These are phyloP conservation scores for Diplodia seriata DNA, from an alignment of 2,329 filamentous ascomycete genomes.

Conservation along the genomic window DNA sequence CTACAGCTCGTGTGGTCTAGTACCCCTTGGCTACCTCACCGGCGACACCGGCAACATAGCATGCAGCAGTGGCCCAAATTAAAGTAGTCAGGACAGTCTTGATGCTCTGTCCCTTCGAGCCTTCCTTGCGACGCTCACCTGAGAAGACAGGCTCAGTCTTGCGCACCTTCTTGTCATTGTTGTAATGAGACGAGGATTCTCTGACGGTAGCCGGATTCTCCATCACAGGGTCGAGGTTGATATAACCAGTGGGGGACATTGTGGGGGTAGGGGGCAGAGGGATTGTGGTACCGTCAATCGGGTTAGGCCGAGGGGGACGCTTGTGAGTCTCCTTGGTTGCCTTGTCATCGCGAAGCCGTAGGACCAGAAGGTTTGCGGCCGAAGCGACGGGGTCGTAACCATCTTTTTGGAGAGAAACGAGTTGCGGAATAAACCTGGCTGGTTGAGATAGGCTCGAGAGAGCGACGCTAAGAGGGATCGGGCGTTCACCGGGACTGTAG, in stretches of 20 bases:
- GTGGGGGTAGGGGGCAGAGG: slow-evolving; percentile 34
- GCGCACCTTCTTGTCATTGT: slow-evolving; percentile 28
- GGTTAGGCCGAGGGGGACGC: slow-evolving; percentile 37
- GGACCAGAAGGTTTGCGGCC: slow-evolving; percentile 43
- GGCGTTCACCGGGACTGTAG: slow-evolving; percentile 32
- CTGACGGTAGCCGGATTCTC: slow-evolving; percentile 14
- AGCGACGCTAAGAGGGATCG: slow-evolving; percentile 34
- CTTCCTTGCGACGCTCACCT: slow-evolving; percentile 18
- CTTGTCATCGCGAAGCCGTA: slow-evolving; percentile 37
- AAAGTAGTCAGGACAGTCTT: slow-evolving; percentile 24
- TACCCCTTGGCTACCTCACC: slow-evolving; percentile 31
- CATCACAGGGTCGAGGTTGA: slow-evolving; percentile 31
- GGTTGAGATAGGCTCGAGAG: slow-evolving; percentile 22
- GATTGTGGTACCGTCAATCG: slow-evolving; percentile 46
- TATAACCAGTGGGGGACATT: slow-evolving; percentile 32
- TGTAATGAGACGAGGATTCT: neutral
- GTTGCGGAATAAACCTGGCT: slow-evolving; percentile 38
- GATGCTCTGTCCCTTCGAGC: slow-evolving; percentile 20
- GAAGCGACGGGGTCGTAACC: slow-evolving; percentile 42
- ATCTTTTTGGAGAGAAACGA: slow-evolving; percentile 34
- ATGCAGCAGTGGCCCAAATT: slow-evolving; percentile 32
- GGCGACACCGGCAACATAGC: slow-evolving; percentile 31
- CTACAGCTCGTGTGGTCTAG: neutral
- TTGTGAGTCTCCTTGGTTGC: neutral
- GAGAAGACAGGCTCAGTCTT: slow-evolving; percentile 30